phyloP scores from a whole-genome alignment of 1,139 yeast genomes.

The Debaryomyces subglobosus region DNA sequence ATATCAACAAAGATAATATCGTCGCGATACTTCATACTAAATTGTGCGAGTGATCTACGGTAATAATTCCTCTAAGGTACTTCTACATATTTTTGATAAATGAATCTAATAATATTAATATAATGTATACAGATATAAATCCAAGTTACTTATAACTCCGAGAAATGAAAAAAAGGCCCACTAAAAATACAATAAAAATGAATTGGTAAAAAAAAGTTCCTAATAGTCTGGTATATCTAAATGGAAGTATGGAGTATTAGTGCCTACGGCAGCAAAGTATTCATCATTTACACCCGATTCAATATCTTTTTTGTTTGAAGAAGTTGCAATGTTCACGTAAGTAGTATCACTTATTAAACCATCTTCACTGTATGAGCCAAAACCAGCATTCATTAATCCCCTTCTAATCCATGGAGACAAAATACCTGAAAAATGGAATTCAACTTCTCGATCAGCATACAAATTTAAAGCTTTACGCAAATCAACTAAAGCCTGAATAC shows the following conservation, averaged over 20 bases:
- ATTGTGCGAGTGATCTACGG: not conserved
- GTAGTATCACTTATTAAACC: slow-evolving; percentile 44
- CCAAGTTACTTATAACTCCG: not conserved
- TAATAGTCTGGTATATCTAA: slow-evolving; percentile 78
- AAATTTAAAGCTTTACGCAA: slow-evolving; percentile 69
- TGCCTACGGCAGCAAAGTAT: slow-evolving; percentile 62
- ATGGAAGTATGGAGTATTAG: slow-evolving; percentile 85
- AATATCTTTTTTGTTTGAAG: slow-evolving; percentile 32
- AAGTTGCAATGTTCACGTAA: slow-evolving; percentile 43
- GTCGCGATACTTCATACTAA: not conserved
- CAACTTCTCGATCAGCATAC: slow-evolving; percentile 83
- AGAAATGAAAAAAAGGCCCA: not conserved
- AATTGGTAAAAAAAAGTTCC: slow-evolving; percentile 12
- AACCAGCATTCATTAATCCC: slow-evolving; percentile 74
- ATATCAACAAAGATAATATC: not conserved
- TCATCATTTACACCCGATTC: slow-evolving; percentile 35
- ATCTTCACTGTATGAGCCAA: slow-evolving; percentile 62
- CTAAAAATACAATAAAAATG: slow-evolving; percentile 1
- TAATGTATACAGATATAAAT: not conserved
- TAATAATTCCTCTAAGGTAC: not conserved
- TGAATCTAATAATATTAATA: not conserved
- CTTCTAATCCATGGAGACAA: slow-evolving; percentile 86
- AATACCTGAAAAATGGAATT: slow-evolving; percentile 86
- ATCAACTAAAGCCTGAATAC: slow-evolving; percentile 78
- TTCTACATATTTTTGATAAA: not conserved